Conservation (phyloP, 1,284 basidiomycete species). For the Puccinia polysora region DNA sequence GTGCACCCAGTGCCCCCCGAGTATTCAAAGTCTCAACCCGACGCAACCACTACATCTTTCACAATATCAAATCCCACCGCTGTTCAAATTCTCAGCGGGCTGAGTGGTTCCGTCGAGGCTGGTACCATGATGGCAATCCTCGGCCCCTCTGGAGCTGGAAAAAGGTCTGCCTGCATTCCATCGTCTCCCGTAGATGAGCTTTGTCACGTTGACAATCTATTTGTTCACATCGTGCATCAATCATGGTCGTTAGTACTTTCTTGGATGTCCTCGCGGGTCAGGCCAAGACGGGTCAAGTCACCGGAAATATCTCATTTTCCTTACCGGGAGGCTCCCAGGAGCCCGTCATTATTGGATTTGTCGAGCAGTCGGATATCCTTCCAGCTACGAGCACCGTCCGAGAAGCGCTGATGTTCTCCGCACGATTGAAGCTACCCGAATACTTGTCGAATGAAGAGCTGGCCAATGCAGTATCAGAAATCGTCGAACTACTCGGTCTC, state of each 20-base stretch:
- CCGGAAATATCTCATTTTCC: conserved; percentile 60
- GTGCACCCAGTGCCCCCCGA: background rate
- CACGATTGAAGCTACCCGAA: conserved; percentile 75
- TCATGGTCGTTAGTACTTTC: conserved; percentile 57
- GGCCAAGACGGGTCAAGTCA: conserved; percentile 64
- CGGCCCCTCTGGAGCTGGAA: conserved; percentile 60
- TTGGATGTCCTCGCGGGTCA: conserved; percentile 77
- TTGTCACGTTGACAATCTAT: too few relatives aligned
- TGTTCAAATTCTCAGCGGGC: conserved; percentile 61
- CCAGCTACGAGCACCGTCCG: conserved; percentile 72
- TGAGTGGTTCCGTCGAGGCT: conserved; percentile 66
- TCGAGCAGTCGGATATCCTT: conserved; percentile 66
- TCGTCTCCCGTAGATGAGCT: background rate
- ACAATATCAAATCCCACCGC: conserved; percentile 13
- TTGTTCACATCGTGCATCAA: background rate
- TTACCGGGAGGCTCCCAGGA: conserved; percentile 54
- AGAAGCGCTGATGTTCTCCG: conserved; percentile 77
- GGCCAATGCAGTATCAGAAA: conserved; percentile 62
- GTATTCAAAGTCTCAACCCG: conserved; percentile 25
- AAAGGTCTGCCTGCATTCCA: conserved; percentile 59
- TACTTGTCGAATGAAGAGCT: conserved; percentile 66
- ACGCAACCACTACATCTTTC: conserved; percentile 14
- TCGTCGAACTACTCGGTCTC: conserved; percentile 73
- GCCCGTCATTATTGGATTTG: conserved; percentile 39
- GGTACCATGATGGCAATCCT: conserved; percentile 81